These are phyloP conservation scores for Posidonia oceanica DNA, from an alignment of 116 monocot species.

Conservation along the genomic window DNA sequence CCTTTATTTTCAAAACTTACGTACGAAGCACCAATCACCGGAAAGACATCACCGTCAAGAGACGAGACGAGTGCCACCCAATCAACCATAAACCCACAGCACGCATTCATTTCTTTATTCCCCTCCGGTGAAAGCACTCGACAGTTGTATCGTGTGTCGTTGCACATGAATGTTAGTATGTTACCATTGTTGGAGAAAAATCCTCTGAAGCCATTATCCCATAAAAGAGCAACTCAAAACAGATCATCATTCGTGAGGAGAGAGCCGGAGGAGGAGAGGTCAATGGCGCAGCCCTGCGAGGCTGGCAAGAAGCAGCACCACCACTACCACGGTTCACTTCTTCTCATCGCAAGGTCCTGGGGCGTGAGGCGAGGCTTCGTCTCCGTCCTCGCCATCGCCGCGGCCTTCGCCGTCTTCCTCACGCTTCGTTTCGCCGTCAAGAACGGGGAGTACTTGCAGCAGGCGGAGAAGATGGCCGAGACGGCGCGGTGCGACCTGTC, in stretches of 20 bases:
- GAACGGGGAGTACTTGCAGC: neutral
- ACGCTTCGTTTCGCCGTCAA: neutral
- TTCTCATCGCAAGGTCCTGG: neutral
- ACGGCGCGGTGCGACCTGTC: conserved; percentile 6
- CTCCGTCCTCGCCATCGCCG: neutral
- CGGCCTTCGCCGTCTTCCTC: conserved; percentile 1
- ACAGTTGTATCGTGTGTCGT: too few species aligned
- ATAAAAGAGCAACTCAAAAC: neutral
- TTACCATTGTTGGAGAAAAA: neutral
- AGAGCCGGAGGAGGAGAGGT: neutral
- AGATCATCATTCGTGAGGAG: neutral
- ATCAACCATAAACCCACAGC: too few species aligned
- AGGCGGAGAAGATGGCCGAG: neutral
- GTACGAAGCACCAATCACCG: too few species aligned
- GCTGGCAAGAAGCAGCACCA: conserved; percentile 7
- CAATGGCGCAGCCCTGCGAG: neutral
- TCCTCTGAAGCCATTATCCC: neutral
- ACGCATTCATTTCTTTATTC: too few species aligned
- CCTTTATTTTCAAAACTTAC: too few species aligned
- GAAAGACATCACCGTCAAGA: too few species aligned
- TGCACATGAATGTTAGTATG: neutral
- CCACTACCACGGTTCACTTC: neutral
- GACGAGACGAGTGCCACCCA: too few species aligned
- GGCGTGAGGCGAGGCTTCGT: neutral
- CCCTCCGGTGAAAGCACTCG: too few species aligned